Percentiles rank a stretch among this genome's conserved stretches.
Conservation (phyloP, 371 early-diverging fungal genomes). For the Mucor circinelloides region DNA sequence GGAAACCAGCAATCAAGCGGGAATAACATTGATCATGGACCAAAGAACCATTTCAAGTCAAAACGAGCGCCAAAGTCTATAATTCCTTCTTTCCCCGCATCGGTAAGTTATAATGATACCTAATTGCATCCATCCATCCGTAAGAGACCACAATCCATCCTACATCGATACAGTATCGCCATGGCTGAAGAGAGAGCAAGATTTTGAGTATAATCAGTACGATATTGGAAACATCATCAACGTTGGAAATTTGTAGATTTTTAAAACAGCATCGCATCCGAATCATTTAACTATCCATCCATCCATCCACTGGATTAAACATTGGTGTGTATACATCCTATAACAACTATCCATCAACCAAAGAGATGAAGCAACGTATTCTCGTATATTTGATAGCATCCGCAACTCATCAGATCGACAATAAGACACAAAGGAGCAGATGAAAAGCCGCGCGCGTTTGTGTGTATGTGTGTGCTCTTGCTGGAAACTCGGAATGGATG, state of each 20-base stretch:
- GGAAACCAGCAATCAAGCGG: slow-evolving; percentile 5
- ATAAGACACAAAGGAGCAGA: neutral
- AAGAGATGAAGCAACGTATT: neutral
- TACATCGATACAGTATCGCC: neutral
- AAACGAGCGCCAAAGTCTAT: slow-evolving; percentile 17
- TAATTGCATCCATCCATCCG: slow-evolving; percentile 23
- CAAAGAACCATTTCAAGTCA: slow-evolving; percentile 18
- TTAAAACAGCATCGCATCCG: neutral
- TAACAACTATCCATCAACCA: neutral
- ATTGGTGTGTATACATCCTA: neutral
- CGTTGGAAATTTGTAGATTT: neutral
- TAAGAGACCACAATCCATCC: neutral
- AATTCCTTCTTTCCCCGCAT: slow-evolving; percentile 47
- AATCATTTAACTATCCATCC: slow-evolving; percentile 14
- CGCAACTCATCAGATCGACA: neutral
- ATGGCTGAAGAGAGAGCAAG: neutral
- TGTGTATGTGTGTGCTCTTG: neutral
- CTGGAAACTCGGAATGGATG: neutral
- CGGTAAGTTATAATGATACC: slow-evolving; percentile 29
- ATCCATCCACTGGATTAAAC: slow-evolving; percentile 2
- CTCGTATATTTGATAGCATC: neutral
- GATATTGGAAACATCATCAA: neutral
- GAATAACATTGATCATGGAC: neutral
- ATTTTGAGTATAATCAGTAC: neutral
- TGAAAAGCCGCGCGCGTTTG: neutral